Percentiles rank a stretch among this genome's conserved stretches.
Conservation (phyloP, 2,329 filamentous ascomycete species). For the Exophiala xenobiotica region DNA sequence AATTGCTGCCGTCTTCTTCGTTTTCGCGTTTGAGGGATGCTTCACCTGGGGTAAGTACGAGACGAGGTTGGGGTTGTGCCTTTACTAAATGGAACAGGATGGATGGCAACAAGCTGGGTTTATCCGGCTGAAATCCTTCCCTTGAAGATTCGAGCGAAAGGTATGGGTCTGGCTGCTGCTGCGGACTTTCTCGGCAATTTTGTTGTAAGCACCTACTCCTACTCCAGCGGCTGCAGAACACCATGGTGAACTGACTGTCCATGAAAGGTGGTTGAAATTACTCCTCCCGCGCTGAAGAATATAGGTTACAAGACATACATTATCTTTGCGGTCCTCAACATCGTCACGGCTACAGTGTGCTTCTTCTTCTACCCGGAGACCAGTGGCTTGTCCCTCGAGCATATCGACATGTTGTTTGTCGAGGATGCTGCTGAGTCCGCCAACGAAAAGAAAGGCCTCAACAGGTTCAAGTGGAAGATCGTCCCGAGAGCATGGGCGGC, state of each 20-base stretch:
- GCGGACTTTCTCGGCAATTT: constrained; percentile 59
- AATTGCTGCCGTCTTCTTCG: constrained; percentile 50
- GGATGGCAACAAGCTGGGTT: constrained; percentile 39
- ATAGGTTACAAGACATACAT: constrained; percentile 33
- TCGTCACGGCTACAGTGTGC: neutral
- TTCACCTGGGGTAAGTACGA: too few relatives aligned
- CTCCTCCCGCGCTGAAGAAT: constrained; percentile 29
- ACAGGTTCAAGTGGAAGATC: too few relatives aligned
- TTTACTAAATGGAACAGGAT: constrained; percentile 40
- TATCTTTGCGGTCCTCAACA: constrained; percentile 32
- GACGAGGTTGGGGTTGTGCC: neutral
- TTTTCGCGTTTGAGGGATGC: constrained; percentile 53
- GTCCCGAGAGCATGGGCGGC: too few relatives aligned
- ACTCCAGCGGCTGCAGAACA: too few relatives aligned
- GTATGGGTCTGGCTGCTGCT: constrained; percentile 41
- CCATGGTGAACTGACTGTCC: too few relatives aligned
- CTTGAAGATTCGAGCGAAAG: constrained; percentile 46
- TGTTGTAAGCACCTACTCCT: too few relatives aligned
- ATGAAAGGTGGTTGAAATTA: constrained; percentile 69
- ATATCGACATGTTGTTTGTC: constrained; percentile 25
- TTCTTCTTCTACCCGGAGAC: neutral
- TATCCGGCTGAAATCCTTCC: constrained; percentile 47
- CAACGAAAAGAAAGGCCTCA: too few relatives aligned
- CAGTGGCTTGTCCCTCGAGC: neutral
- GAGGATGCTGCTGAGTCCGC: too few relatives aligned